Evolutionary conservation across 2,329 filamentous ascomycete genomes (phyloP).

Genomic region (Fusarium lyarnte): DNA sequence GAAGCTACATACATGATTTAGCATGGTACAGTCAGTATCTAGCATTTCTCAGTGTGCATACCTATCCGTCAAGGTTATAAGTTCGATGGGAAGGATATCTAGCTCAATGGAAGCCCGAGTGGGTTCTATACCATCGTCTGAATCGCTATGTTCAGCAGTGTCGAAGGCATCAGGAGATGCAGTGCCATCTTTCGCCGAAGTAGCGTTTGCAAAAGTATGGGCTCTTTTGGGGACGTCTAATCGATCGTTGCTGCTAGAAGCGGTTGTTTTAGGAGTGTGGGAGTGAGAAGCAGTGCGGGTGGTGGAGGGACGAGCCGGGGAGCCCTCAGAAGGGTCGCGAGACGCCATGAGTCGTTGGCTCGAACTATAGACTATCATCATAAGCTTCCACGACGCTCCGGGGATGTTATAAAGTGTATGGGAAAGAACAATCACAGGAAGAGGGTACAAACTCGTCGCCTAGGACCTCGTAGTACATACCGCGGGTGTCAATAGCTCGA

Average conservation of each 20-base stretch:
- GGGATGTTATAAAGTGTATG: background rate
- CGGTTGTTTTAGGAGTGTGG: slow-evolving; percentile 32
- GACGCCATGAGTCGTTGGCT: slow-evolving; percentile 48
- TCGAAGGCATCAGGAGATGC: slow-evolving; percentile 61
- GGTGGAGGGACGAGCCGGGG: slow-evolving; percentile 45
- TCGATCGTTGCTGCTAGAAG: slow-evolving; percentile 45
- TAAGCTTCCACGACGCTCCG: slow-evolving; percentile 32
- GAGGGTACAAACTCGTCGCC: slow-evolving; percentile 7
- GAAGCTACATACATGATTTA: slow-evolving; percentile 67
- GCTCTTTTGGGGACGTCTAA: slow-evolving; percentile 55
- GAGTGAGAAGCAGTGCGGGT: slow-evolving; percentile 47
- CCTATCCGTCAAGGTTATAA: slow-evolving; percentile 90
- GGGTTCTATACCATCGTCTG: slow-evolving; percentile 58
- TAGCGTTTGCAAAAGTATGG: slow-evolving; percentile 57
- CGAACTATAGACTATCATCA: slow-evolving; percentile 44
- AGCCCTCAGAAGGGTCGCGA: slow-evolving; percentile 41
- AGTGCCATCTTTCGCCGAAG: slow-evolving; percentile 40
- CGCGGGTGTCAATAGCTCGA: slow-evolving; percentile 13
- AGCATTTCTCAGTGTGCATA: slow-evolving; percentile 50
- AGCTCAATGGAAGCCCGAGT: slow-evolving; percentile 73
- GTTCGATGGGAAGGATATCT: slow-evolving; percentile 92
- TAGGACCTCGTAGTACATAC: slow-evolving; percentile 29
- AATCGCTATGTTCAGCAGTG: slow-evolving; percentile 51
- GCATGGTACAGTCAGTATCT: background rate
- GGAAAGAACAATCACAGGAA: background rate